Evolutionary conservation across 345 rosid species (phyloP), one percentile per base, ranked within the genome.

Genomic region (Bruguiera gymnorhiza): DNA sequence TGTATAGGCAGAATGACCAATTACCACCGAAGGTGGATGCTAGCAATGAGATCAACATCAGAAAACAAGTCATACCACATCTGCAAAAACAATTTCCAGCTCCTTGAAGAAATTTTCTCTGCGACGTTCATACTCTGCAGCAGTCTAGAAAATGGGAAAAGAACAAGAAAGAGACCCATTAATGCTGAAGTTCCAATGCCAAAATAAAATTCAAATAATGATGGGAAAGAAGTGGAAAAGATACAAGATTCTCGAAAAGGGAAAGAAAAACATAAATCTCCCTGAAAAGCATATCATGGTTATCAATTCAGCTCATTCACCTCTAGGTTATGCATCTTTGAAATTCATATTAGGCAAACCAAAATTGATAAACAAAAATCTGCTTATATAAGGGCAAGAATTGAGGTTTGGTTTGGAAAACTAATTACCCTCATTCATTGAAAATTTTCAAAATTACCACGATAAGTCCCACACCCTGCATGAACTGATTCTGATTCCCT

Each of bases 21-120:
- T 4, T 8, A 26, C 24, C 55, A 62, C 31, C 62, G 7, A 32
- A 32, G 34, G 34, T 6, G 34, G 34, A 37, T 37, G 43, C 43
- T 37, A 37, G 11, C 43, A 37, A 37, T 8, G 30, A 54, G 13
- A 21, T 21, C 3, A n/a, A n/a, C n/a, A n/a, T n/a, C n/a, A n/a
- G n/a, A n/a, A n/a, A n/a, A n/a, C n/a, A n/a, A n/a, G n/a, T n/a
- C 84, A 70, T 89, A 89, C 97, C 97, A 94, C 97, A 71, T 95
- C 99, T 5, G 96, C 96, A 67, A 84, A 87, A 57, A 95, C 99
- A 67, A 95, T 85, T 79, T 92, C 99, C 23, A 95, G 83, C 84
- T 95, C 99, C 51, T 92, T 90, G 82, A 88, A 95, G 77, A 95
- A 92, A 73, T 88, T 95, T 74, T 95, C 98, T 77, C 82, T 90